Evolutionary conservation across 352 stramenopile species (phyloP).

Genomic region (Phytophthora hybrid): DNA sequence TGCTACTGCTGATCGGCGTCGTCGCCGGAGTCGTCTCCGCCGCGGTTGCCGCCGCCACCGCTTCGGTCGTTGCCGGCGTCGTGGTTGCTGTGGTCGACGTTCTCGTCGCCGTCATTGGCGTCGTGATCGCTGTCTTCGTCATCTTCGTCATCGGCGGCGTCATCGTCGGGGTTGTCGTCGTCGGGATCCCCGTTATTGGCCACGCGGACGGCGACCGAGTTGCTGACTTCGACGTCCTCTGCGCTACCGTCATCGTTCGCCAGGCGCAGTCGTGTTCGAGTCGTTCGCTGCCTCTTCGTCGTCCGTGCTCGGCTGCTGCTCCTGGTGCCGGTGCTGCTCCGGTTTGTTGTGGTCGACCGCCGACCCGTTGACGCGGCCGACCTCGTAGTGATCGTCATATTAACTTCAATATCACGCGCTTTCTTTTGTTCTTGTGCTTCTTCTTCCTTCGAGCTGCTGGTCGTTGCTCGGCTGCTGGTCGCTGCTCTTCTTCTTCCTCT

Average conservation of each 20-base stretch:
- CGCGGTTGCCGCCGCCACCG: too few species aligned
- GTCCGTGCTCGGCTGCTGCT: neutral
- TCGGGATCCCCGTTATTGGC: too few species aligned
- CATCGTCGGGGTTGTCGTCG: neutral
- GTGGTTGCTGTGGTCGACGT: too few species aligned
- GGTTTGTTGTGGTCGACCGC: neutral
- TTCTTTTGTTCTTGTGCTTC: neutral
- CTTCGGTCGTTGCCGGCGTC: too few species aligned
- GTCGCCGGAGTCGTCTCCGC: too few species aligned
- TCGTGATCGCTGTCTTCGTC: too few species aligned
- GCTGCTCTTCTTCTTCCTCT: neutral
- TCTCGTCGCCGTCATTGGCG: too few species aligned
- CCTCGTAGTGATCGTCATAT: neutral
- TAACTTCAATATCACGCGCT: neutral
- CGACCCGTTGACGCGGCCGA: neutral
- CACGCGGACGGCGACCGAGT: too few species aligned
- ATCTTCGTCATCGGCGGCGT: too few species aligned
- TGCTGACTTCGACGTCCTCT: too few species aligned
- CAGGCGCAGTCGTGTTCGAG: neutral
- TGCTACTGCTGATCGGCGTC: too few species aligned
- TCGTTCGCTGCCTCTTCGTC: neutral
- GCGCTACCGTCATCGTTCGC: neutral
- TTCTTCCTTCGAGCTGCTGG: neutral
- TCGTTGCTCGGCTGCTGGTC: neutral
- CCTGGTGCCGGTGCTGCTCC: neutral